These are phyloP conservation scores for Fraxinus nigra DNA, from an alignment of 305 asterid genomes.

Conservation along the genomic window DNA sequence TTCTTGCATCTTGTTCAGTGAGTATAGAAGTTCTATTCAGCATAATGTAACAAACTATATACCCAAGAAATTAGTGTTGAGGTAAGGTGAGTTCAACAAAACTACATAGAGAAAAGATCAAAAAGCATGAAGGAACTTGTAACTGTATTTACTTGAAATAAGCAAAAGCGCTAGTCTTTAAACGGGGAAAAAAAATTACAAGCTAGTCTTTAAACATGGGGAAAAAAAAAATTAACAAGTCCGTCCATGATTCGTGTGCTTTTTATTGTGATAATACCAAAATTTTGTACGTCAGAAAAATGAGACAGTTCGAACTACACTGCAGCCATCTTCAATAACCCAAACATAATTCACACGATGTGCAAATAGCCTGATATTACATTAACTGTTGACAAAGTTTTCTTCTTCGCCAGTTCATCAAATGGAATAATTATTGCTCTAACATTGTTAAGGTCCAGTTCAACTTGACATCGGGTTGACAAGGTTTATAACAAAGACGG, in stretches of 20 bases:
- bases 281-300: not conserved
- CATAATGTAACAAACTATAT: not conserved
- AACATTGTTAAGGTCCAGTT: not conserved
- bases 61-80: not conserved
- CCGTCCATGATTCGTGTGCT: not conserved
- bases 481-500: not conserved
- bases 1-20: not conserved
- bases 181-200: too few relatives aligned
- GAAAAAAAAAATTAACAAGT: not conserved
- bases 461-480: not conserved
- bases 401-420: not conserved
- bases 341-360: not conserved
- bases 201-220: too few relatives aligned
- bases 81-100: not conserved
- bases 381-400: not conserved
- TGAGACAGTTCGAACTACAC: not conserved
- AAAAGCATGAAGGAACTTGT: not conserved
- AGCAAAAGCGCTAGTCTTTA: not conserved
- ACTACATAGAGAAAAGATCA: not conserved
- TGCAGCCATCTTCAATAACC: not conserved
- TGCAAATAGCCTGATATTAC: not conserved
- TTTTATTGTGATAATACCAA: not conserved
- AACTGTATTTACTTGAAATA: not conserved
- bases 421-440: not conserved
- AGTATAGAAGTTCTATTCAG: not conserved